phyloP scores from a whole-genome alignment of 169 alveolate species.

The Amoebophrya sp. region DNA sequence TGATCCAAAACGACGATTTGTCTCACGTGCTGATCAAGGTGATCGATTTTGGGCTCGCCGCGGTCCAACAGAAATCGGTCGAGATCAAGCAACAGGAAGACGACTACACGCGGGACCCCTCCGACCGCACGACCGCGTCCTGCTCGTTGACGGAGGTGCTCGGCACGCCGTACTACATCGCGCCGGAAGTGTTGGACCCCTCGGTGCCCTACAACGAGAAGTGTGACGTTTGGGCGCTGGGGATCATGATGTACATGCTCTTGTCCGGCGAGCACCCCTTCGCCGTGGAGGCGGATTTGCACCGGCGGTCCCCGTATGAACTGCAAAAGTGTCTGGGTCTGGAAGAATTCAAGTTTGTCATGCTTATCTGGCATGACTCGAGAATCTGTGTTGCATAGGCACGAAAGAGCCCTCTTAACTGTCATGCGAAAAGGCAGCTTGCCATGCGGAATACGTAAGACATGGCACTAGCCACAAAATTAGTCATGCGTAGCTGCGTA shows the following conservation, averaged over 20 bases:
- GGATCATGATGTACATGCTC: constrained; percentile 66
- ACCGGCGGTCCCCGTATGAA: background rate
- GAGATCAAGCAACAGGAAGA: too few relatives aligned
- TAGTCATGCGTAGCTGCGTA: too few relatives aligned
- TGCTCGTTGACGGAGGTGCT: constrained; percentile 73
- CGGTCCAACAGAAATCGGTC: constrained; percentile 64
- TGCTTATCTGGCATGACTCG: too few relatives aligned
- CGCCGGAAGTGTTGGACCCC: constrained; percentile 63
- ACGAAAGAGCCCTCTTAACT: too few relatives aligned
- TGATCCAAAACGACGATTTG: constrained; percentile 28
- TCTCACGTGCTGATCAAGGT: constrained; percentile 71
- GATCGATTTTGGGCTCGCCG: constrained; percentile 85
- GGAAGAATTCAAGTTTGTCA: background rate
- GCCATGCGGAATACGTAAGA: too few relatives aligned
- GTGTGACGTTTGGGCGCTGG: constrained; percentile 74
- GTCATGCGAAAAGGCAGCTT: too few relatives aligned
- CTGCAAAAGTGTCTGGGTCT: too few relatives aligned
- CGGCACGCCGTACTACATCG: constrained; percentile 79
- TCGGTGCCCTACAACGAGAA: constrained; percentile 68
- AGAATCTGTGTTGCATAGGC: too few relatives aligned
- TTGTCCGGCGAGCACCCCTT: constrained; percentile 62
- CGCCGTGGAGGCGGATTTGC: background rate
- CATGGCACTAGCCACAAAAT: too few relatives aligned
- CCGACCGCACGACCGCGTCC: too few relatives aligned
- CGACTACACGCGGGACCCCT: too few relatives aligned